A percentile compares a stretch with the other conserved stretches of the same genome.
phyloP scores from a whole-genome alignment of 257 asterid genomes.

The Scutellaria minor region DNA sequence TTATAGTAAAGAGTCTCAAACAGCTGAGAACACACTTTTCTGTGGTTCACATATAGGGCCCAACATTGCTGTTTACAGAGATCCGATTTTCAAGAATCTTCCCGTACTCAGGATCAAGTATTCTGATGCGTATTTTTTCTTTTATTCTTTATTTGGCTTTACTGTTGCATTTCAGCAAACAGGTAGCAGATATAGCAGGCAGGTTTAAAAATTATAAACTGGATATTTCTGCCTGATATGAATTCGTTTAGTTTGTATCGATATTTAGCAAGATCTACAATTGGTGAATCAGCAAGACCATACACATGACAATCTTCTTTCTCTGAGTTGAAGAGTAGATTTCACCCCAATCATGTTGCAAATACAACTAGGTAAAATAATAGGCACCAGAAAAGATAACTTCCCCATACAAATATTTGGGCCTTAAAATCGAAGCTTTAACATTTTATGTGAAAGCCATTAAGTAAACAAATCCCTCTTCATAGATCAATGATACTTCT shows the following conservation, averaged over 20 bases:
- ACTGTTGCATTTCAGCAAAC: not conserved
- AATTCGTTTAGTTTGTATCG: not conserved
- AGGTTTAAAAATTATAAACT: slow-evolving; percentile 24
- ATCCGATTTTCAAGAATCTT: slow-evolving; percentile 18
- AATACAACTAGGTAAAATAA: slow-evolving; percentile 9
- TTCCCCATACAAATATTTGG: slow-evolving; percentile 21
- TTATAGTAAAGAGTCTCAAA: not conserved
- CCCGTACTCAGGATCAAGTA: slow-evolving; percentile 6
- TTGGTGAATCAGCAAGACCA: slow-evolving; percentile 22
- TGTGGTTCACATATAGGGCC: slow-evolving; percentile 6
- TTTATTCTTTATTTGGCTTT: not conserved
- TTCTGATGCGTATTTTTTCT: slow-evolving; percentile 10
- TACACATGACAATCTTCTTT: slow-evolving; percentile 25
- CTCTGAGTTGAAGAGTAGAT: slow-evolving; percentile 14
- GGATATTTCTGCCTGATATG: slow-evolving; percentile 4
- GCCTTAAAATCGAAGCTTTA: slow-evolving; percentile 8
- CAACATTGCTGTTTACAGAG: slow-evolving; percentile 1
- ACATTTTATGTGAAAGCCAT: slow-evolving; percentile 23
- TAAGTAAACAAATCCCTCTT: slow-evolving; percentile 22
- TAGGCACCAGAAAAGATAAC: slow-evolving; percentile 8
- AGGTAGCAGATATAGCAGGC: slow-evolving; percentile 16
- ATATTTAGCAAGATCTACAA: slow-evolving; percentile 16
- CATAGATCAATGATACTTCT: slow-evolving; percentile 1
- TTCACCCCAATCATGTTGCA: not conserved
- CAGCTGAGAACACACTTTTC: not conserved